Evolutionary conservation across 495 filamentous ascomycete species (phyloP), one percentile per base, ranked within the genome.

Genomic region (Penicillium maclennaniae): DNA sequence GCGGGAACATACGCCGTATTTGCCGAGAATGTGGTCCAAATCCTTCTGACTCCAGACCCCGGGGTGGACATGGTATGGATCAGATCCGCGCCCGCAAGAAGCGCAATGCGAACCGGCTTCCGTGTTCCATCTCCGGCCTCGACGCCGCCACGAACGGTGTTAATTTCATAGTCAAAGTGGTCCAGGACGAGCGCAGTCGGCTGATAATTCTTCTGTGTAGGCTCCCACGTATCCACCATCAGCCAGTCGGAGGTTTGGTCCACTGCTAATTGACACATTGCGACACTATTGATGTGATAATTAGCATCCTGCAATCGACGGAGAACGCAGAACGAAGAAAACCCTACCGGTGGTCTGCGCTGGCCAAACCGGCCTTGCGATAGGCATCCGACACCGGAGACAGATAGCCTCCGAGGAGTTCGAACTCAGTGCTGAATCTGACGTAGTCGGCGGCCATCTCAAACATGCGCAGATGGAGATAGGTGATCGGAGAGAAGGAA

Each of bases 391-490:
- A 86, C 31, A 91, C 87, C 21, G 86, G 86, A 36, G 83, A 87
- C 42, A 95, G 71, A 68, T 91, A 95, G 19, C 88, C 91, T 36
- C 87, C 91, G 25, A 95, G 76, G 16, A 97, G 79, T 68, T 97
- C 92, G 65, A 86, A 96, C 28, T 89, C 77, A 37, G 88, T 90
- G 72, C 85, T 88, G 70, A 91, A 85, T 47, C 84, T 82, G 57
- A 84, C 84, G 69, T 86, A 89, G 74, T 92, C 87, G 60, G 82
- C 80, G 3, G 89, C 89, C 86, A 92, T 89, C 59, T 95, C 91
- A 63, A 95, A 95, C 90, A 96, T 92, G 65, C 91, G 88, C 47
- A 96, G 78, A 67, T 96, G 90, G 27, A 96, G 81, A 69, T 86
- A 91, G 25, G 89, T 95, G 49, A 74, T 71, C 16, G 89, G 91